Base-by-base conservation (phyloP, 257 asterid species). In the Linderniella brevidens region DNA sequence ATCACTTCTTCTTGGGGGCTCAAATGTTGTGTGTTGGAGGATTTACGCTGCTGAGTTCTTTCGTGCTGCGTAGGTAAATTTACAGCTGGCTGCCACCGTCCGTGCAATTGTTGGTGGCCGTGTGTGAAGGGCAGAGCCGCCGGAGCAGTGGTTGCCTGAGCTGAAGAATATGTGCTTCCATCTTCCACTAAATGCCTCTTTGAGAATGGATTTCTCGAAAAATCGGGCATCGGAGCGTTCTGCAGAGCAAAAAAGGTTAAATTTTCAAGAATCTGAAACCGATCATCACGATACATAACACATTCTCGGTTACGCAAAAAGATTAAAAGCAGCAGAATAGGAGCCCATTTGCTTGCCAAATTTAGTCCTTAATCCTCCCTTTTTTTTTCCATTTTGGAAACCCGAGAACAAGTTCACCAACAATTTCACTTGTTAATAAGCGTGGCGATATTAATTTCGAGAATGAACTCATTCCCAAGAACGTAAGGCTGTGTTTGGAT, bases 191-290 rank as follows among this genome's bases (percentile, higher is more conserved):
- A 41, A 18, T 60, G 71, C 63, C 72, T 82, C 54, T 75, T 72
- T 1, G 96, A 74, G 68, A 85, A 90, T 0, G 98, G 98, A 58
- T 85, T 90, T 64, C 73, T 79, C 5, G 79, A 56, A 46, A 68
- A 79, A 44, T 79, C 82, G 29, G 70, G 85, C 74, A 47, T 70
- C 44, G 50, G 55, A 55, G 81, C 92, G 57, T 68, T 71, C 98
- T 90, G 94, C 94, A 68, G 17, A 19, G 19, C 35, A 49, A 49
- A 57, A 58, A 36, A 57, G 60, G n/a, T 1, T n/a, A 5, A 55
- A 52, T 37, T 13, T 15, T 46, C 41, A 50, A 48, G 17, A 49
- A 50, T 45, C 48, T 19, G 10, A 8, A 5, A 43, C 2, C 48
- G n/a, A 13, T 8, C n/a, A 13, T 43, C 16, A 43, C 17, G 8